phyloP scores from a whole-genome alignment of 2,329 filamentous ascomycete genomes.

The Cladophialophora immunda region DNA sequence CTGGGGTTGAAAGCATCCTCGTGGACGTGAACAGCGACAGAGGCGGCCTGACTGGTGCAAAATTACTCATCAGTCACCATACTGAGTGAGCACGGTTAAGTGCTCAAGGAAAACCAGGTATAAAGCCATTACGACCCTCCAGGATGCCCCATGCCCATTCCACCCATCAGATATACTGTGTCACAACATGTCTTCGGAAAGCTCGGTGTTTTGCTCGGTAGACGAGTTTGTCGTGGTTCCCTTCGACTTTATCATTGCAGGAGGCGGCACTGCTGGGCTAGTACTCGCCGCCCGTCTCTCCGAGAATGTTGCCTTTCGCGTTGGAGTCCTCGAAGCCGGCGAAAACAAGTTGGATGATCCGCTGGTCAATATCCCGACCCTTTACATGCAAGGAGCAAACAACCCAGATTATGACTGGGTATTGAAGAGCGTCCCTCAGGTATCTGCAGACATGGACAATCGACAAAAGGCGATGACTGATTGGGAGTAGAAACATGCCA shows the following conservation, averaged over 20 bases:
- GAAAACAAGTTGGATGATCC: conserved; percentile 41
- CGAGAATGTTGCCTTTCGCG: conserved; percentile 47
- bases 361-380: conserved; percentile 40
- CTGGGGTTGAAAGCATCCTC: too few species aligned
- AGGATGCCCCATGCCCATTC: not conserved
- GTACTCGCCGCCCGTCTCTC: conserved; percentile 59
- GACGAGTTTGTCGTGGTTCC: conserved; percentile 35
- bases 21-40: too few species aligned
- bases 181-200: conserved; percentile 1
- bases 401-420: conserved; percentile 48
- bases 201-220: conserved; percentile 44
- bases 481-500: conserved; percentile 28
- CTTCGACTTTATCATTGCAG: conserved; percentile 53
- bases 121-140: too few species aligned
- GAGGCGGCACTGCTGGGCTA: conserved; percentile 64
- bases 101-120: too few species aligned
- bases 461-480: conserved; percentile 21
- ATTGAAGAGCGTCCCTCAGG: conserved; percentile 44
- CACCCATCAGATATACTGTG: not conserved
- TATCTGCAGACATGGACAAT: conserved; percentile 30
- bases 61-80: too few species aligned
- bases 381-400: conserved; percentile 39
- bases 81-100: too few species aligned
- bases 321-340: conserved; percentile 59
- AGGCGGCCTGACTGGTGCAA: too few species aligned